A percentile compares a stretch with the other conserved stretches of the same genome.
Evolutionary conservation across 352 stramenopile species (phyloP).

Genomic region (Phytophthora hybrid): DNA sequence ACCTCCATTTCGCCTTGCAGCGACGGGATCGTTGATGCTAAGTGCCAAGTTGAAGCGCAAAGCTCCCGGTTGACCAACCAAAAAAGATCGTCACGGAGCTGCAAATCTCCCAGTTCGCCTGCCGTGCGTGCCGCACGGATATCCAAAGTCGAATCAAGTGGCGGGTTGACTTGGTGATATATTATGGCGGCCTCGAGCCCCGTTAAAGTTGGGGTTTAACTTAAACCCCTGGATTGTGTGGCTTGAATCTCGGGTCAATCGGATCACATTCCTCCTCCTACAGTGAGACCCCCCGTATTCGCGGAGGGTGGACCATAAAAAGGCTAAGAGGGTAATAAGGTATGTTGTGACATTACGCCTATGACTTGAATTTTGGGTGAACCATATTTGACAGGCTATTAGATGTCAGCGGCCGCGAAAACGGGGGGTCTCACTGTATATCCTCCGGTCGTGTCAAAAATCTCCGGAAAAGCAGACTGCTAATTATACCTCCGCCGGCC

Average conservation of each 20-base stretch:
- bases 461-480: slow-evolving; percentile 17
- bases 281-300: too few species aligned
- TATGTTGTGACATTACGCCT: too few species aligned
- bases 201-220: too few species aligned
- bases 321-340: too few species aligned
- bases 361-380: too few species aligned
- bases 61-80: background rate
- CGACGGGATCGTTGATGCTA: background rate
- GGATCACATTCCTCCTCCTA: background rate
- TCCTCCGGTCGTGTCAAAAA: background rate
- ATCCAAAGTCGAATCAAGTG: background rate
- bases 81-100: background rate
- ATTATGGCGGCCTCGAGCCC: background rate
- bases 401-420: too few species aligned
- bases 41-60: background rate
- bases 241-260: too few species aligned
- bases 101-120: background rate
- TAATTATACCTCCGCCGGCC: background rate
- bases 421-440: too few species aligned
- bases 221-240: too few species aligned
- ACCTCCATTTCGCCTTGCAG: background rate
- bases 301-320: too few species aligned
- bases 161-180: background rate
- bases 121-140: background rate
- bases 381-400: too few species aligned